Evolutionary conservation across 1,139 yeast species (phyloP).

Genomic region (Wickerhamiella pararugosa): DNA sequence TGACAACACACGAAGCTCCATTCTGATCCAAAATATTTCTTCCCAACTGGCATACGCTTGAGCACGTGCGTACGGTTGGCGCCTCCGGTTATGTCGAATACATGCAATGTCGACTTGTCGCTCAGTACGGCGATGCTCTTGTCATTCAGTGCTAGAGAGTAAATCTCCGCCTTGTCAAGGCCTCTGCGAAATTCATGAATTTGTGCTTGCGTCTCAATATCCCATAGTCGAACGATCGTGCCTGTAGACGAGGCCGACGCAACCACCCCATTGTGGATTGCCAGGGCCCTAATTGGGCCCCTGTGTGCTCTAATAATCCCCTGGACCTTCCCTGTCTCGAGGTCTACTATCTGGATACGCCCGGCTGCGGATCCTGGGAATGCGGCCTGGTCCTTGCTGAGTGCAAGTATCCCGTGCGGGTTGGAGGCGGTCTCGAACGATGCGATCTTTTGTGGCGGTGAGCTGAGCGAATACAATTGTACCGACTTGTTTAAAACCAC

Average conservation of each 20-base stretch:
- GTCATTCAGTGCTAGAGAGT: conserved; percentile 73
- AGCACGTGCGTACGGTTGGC: conserved; percentile 46
- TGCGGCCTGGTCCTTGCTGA: conserved; percentile 42
- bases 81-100: conserved; percentile 40
- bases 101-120: conserved; percentile 78
- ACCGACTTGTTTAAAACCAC: conserved; percentile 56
- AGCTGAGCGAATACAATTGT: conserved; percentile 61
- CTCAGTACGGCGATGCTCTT: conserved; percentile 74
- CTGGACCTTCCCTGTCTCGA: conserved; percentile 43
- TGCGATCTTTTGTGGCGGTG: conserved; percentile 59
- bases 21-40: conserved; percentile 65
- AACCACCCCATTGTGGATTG: conserved; percentile 50
- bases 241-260: conserved; percentile 88
- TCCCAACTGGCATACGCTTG: conserved; percentile 51
- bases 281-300: conserved; percentile 48
- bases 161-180: conserved; percentile 63
- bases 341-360: conserved; percentile 65
- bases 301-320: conserved; percentile 77
- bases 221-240: conserved; percentile 67
- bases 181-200: conserved; percentile 80
- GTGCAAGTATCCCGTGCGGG: conserved; percentile 52
- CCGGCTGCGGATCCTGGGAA: conserved; percentile 52
- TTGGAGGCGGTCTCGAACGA: conserved; percentile 61
- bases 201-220: conserved; percentile 57
- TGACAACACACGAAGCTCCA: conserved; percentile 85